Conservation (phyloP, 345 rosid species). For the Salix dunnii region DNA sequence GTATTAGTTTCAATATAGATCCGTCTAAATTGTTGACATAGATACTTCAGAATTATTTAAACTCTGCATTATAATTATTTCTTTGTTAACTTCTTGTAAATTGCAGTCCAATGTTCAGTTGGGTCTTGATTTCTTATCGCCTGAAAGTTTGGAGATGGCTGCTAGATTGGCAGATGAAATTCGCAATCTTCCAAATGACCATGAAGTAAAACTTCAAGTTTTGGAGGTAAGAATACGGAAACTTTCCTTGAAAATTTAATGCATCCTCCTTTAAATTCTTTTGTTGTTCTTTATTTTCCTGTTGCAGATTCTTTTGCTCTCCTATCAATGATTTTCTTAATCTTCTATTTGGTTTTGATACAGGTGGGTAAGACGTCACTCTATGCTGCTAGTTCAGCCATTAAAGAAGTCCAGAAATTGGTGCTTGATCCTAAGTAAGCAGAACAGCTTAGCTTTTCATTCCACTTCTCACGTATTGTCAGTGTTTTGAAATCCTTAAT, state of each 20-base stretch:
- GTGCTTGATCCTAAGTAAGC: slow-evolving; percentile 91
- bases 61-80: neutral
- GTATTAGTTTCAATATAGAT: neutral
- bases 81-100: neutral
- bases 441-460: neutral
- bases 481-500: neutral
- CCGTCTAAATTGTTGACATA: neutral
- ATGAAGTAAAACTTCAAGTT: slow-evolving; percentile 77
- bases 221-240: slow-evolving; percentile 59
- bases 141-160: slow-evolving; percentile 85
- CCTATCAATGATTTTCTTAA: slow-evolving; percentile 2
- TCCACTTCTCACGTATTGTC: neutral
- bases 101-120: slow-evolving; percentile 86
- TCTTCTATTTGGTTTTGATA: slow-evolving; percentile 17
- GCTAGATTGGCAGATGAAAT: slow-evolving; percentile 74
- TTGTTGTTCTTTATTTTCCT: neutral
- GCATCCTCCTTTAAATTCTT: slow-evolving; percentile 1
- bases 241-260: slow-evolving; percentile 16
- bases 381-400: slow-evolving; percentile 94
- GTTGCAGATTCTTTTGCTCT: neutral
- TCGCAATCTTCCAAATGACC: slow-evolving; percentile 79
- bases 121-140: slow-evolving; percentile 87
- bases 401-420: slow-evolving; percentile 91
- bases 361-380: slow-evolving; percentile 90
- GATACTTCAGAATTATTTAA: neutral